These are phyloP conservation scores for Seminavis robusta DNA, from an alignment of 108 stramenopile genomes.

Conservation along the genomic window DNA sequence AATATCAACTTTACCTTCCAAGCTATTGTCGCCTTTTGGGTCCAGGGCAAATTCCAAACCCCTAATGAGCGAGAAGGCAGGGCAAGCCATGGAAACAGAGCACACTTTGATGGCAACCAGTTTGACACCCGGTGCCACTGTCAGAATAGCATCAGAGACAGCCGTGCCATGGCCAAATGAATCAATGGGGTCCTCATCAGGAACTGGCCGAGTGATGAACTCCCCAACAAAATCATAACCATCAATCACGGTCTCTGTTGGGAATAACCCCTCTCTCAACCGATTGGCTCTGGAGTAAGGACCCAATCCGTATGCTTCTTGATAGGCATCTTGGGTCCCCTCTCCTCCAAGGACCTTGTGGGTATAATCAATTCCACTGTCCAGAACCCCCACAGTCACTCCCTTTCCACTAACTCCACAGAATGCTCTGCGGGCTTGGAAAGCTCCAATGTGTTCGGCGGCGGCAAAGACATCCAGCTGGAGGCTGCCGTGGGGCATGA, in stretches of 20 bases:
- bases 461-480: too few relatives aligned
- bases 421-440: too few relatives aligned
- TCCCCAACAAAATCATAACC: slow-evolving; percentile 15
- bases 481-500: too few relatives aligned
- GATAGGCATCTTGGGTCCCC: slow-evolving; percentile 5
- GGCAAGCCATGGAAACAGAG: neutral
- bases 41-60: slow-evolving; percentile 17
- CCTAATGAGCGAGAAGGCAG: slow-evolving; percentile 5
- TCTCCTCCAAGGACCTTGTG: slow-evolving; percentile 14
- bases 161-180: slow-evolving; percentile 15
- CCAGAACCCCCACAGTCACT: slow-evolving; percentile 15
- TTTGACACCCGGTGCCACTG: slow-evolving; percentile 13
- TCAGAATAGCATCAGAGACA: slow-evolving; percentile 11
- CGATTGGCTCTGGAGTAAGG: neutral
- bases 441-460: too few relatives aligned
- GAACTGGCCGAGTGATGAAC: neutral
- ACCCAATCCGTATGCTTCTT: slow-evolving; percentile 2
- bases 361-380: slow-evolving; percentile 25
- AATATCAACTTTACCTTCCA: slow-evolving; percentile 12
- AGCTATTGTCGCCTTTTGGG: too few relatives aligned
- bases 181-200: slow-evolving; percentile 27
- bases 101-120: slow-evolving; percentile 14
- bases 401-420: slow-evolving; percentile 15
- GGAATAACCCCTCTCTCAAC: slow-evolving; percentile 19
- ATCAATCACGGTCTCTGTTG: slow-evolving; percentile 11